Base-by-base conservation (phyloP, 768 basidiomycete species). In the Leucogyrophana mollusca region DNA sequence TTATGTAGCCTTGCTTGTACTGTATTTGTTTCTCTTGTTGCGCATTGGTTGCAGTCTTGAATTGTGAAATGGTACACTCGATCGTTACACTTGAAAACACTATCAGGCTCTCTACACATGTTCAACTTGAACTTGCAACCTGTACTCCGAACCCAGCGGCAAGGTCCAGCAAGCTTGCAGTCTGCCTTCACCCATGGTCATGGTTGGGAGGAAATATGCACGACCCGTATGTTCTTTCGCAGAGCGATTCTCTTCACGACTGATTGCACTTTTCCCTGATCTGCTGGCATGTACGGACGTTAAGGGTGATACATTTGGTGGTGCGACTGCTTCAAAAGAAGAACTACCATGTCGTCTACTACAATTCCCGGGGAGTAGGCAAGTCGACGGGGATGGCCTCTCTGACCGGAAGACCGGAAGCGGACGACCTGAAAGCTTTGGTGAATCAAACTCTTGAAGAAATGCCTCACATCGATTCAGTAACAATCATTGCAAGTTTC, bases 131-230 rank as follows among this genome's bases (percentile, higher is more conserved):
- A 57, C 64, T 71, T 25, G 66, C 68, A 14, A 46, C 68, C 1
- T 59, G 63, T 34, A 53, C 49, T 14, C 71, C 75, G 6, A 10
- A 24, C 9, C 52, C 54, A 17, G 47, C 38, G 14, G 16, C 39
- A 9, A 35, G 18, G 9, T 52, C 50, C 6, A 71, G 64, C 22
- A 82, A 78, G 50, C 61, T 85, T 5, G 88, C 82, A 0, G 65
- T 92, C n/a, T 82, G 82, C 54, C 68, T 87, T 9, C 90, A 92
- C 54, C 90, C 90, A 5, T 92, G 89, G 89, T 83, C 85, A n/a
- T 81, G 88, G 76, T 73, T 91, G 0, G 89, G 90, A 1, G 90
- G 89, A 13, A 73, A 68, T 41, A 87, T 84, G 80, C 61, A 82
- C 52, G 88, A 92, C 56, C 78, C 83, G 90, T 91, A 87, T 74